Evolutionary conservation across 2,329 filamentous ascomycete genomes (phyloP), one percentile per base, ranked within the genome.

Genomic region (Atkinsonella texensis): DNA sequence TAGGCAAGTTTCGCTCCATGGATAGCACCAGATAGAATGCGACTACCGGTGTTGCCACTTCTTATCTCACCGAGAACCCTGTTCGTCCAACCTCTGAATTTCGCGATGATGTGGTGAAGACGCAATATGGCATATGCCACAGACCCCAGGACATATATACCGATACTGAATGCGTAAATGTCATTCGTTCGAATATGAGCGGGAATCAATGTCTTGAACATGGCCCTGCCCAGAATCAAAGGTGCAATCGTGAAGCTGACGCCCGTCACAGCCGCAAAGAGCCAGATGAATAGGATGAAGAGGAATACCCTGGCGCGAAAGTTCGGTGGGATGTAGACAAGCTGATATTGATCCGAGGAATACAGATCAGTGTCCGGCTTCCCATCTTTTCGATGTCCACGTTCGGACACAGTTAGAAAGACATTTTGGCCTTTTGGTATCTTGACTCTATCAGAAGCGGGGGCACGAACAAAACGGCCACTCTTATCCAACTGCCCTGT

Each of bases 111-210:
- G 58, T 64, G 60, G 12, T 66, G 69, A 17, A 74, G 58, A 62
- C 83, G 79, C 57, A 81, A 70, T 31, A 76, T 58, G 42, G 77
- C 68, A 64, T 90, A 95, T 2, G 79, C 70, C 1, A 80, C 62
- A 4, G 79, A 81, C 11, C 87, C 88, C 4, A 95, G 74, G 28
- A 89, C 73, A 63, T 94, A 95, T 41, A 95, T 77, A 13, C 93
- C 93, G 32, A 93, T 82, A 49, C 89, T 95, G 65, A 96, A 95
- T 12, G 93, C 91, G 61, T 98, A 97, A 28, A 98, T 86, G 65
- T 98, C 93, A 67, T 97, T 98, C 63, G 91, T 85, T 41, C 80
- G 80, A 46, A 87, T 78, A 55, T 86, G 77, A 0, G 74, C 69
- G 4, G 89, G 87, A 42, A 95, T 80, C 35, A 90, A 69, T 31